phyloP scores from a whole-genome alignment of 768 basidiomycete genomes.

The Daedalea quercina region DNA sequence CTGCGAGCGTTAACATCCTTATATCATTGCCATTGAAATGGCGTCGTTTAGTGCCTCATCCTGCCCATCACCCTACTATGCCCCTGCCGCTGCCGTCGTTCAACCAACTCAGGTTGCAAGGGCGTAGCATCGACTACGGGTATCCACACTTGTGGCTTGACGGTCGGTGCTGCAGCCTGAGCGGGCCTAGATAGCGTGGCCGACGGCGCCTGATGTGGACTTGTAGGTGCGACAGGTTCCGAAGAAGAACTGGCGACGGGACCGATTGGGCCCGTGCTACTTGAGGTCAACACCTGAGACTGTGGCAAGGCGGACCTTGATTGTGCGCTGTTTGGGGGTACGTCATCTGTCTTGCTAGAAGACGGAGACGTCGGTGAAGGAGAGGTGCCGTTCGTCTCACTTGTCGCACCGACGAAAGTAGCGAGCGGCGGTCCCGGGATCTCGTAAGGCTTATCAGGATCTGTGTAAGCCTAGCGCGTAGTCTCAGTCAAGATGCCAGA shows the following conservation, averaged over 20 bases:
- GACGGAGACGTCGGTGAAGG: not conserved
- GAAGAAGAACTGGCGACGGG: too few species aligned
- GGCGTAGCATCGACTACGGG: not conserved
- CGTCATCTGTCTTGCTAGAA: too few species aligned
- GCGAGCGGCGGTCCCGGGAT: slow-evolving; percentile 20
- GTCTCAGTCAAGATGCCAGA: not conserved
- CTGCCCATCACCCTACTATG: not conserved
- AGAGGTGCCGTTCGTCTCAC: not conserved
- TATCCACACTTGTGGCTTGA: not conserved
- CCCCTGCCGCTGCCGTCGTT: not conserved
- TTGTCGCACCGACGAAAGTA: slow-evolving; percentile 1
- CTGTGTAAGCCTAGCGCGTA: slow-evolving; percentile 9
- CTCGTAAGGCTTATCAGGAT: slow-evolving; percentile 14
- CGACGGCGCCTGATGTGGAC: not conserved
- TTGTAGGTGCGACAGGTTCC: too few species aligned
- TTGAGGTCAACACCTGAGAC: too few species aligned
- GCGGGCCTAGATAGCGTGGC: not conserved
- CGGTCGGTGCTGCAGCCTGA: not conserved
- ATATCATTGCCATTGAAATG: too few species aligned
- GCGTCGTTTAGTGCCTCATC: not conserved
- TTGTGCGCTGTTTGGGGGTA: too few species aligned
- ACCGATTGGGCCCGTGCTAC: too few species aligned
- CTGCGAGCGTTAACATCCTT: too few species aligned
- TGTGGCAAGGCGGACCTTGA: too few species aligned
- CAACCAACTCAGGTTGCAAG: not conserved